phyloP scores from a whole-genome alignment of 352 stramenopile genomes.

The Halophytophthora polymorphica region DNA sequence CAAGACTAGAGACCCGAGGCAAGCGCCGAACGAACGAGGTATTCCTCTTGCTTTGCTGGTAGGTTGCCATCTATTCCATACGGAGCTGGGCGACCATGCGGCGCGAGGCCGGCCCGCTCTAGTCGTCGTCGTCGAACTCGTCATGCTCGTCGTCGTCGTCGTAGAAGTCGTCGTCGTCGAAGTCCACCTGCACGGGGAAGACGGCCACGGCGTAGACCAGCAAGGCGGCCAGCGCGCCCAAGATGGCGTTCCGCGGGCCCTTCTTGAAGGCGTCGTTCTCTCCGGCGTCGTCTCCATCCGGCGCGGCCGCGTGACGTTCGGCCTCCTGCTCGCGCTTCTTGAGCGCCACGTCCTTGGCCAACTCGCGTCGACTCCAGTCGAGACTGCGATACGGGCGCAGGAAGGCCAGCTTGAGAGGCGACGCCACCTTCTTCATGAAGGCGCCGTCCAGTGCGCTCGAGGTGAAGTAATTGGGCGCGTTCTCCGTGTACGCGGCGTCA shows the following conservation, averaged over 20 bases:
- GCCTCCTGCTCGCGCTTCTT: constrained; percentile 42
- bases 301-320: constrained; percentile 9
- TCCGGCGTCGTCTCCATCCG: constrained; percentile 12
- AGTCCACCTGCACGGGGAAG: constrained; percentile 55
- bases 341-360: constrained; percentile 48
- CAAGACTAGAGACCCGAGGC: too few relatives aligned
- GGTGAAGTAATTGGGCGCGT: constrained; percentile 69
- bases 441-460: constrained; percentile 28
- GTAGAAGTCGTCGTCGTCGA: constrained; percentile 39
- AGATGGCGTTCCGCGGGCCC: constrained; percentile 73
- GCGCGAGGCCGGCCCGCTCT: constrained; percentile 11
- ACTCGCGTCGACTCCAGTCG: constrained; percentile 77
- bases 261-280: constrained; percentile 67
- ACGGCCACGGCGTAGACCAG: constrained; percentile 70
- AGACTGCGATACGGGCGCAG: constrained; percentile 78
- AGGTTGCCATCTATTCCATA: too few relatives aligned
- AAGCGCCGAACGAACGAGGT: too few relatives aligned
- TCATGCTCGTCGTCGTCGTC: constrained; percentile 21
- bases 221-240: constrained; percentile 66
- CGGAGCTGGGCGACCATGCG: too few relatives aligned
- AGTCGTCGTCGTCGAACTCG: constrained; percentile 41
- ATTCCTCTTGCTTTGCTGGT: not conserved
- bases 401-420: constrained; percentile 60
- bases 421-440: constrained; percentile 74
- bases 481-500: constrained; percentile 59